A percentile compares a stretch with the other conserved stretches of the same genome.
Evolutionary conservation across 768 basidiomycete species (phyloP).

Genomic region (Tulasnella sp.): DNA sequence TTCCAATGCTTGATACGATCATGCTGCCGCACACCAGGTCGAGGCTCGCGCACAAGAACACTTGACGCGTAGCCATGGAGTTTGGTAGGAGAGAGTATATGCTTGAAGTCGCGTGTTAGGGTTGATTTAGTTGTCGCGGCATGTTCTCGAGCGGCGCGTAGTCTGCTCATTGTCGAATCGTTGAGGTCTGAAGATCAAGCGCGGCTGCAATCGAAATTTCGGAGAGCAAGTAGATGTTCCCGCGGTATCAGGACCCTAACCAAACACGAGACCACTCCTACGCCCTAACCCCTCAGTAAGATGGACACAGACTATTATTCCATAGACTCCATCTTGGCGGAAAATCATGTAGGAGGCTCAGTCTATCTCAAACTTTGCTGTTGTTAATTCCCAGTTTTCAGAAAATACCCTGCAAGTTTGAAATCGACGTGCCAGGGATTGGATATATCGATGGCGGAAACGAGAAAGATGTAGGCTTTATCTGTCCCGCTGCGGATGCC

Average conservation of each 20-base stretch:
- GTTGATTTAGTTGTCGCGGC: neutral
- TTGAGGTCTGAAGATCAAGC: neutral
- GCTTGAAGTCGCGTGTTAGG: constrained; percentile 26
- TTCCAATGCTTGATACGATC: constrained; percentile 86
- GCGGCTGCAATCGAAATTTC: constrained; percentile 11
- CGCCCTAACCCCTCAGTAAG: neutral
- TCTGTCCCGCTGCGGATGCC: constrained; percentile 5
- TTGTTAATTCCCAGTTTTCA: constrained; percentile 36
- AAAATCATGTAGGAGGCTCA: constrained; percentile 65
- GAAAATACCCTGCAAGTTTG: constrained; percentile 95
- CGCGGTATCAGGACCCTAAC: neutral
- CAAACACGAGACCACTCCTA: neutral
- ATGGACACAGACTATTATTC: constrained; percentile 96
- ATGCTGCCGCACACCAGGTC: constrained; percentile 30
- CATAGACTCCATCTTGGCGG: constrained; percentile 83
- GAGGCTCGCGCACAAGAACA: neutral
- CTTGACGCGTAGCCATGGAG: neutral
- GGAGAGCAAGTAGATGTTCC: constrained; percentile 7
- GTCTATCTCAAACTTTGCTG: neutral
- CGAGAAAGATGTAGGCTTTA: constrained; percentile 66
- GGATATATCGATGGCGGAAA: constrained; percentile 86
- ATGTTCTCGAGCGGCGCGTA: constrained; percentile 8
- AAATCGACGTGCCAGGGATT: constrained; percentile 75
- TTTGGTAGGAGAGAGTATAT: constrained; percentile 24
- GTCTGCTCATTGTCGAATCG: constrained; percentile 4